Conservation (phyloP, 2,329 filamentous ascomycete genomes). For the Trichoderma afroharzianum region DNA sequence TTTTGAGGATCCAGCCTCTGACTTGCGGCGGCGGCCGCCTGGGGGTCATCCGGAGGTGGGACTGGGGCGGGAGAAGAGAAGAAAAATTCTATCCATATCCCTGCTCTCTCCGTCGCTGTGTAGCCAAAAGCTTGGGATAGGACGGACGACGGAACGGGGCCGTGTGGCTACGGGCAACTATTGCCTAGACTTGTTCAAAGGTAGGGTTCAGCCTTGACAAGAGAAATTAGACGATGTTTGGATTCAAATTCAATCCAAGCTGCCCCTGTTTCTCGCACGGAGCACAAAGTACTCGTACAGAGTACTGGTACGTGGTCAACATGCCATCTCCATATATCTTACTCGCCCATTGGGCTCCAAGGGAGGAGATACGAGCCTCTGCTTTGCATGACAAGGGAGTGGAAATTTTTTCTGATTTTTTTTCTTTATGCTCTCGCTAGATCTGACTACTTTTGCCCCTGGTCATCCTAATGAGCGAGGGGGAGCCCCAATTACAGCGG, state of each 20-base stretch:
- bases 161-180: not conserved
- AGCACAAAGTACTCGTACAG: not conserved
- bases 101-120: not conserved
- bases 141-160: conserved; percentile 8
- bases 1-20: not conserved
- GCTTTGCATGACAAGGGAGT: not conserved
- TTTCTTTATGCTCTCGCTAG: not conserved
- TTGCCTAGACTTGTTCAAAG: not conserved
- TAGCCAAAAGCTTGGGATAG: not conserved
- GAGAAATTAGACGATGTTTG: not conserved
- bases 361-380: not conserved
- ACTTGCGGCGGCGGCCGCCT: not conserved
- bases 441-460: not conserved
- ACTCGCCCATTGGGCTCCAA: not conserved
- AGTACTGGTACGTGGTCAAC: not conserved
- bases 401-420: not conserved
- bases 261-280: not conserved
- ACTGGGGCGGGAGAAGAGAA: not conserved
- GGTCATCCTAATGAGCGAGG: not conserved
- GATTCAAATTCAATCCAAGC: not conserved
- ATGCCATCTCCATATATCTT: not conserved
- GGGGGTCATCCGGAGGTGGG: conserved; percentile 6
- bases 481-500: conserved; percentile 5
- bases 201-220: not conserved
- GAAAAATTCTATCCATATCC: conserved; percentile 8